Conservation (phyloP, 2,329 filamentous ascomycete genomes). For the Seiridium cupressi region DNA sequence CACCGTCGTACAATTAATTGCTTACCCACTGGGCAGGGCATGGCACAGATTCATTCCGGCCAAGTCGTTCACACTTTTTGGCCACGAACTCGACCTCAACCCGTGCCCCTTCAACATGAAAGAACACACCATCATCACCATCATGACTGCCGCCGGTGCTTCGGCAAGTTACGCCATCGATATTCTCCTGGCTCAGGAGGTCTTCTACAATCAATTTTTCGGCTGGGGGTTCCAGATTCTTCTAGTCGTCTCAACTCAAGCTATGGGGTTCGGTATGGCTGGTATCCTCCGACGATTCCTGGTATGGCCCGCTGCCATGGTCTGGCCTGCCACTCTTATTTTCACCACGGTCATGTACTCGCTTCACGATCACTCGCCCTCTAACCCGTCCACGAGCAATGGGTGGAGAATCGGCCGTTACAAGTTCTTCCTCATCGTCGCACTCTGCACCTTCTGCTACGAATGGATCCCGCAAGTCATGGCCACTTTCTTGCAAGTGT, state of each 20-base stretch:
- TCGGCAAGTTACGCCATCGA: conserved; percentile 34
- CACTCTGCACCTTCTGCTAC: conserved; percentile 51
- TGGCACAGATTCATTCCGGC: not conserved
- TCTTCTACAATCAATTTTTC: conserved; percentile 51
- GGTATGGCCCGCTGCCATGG: conserved; percentile 61
- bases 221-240: conserved; percentile 60
- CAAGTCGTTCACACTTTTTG: not conserved
- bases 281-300: conserved; percentile 59
- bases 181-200: conserved; percentile 34
- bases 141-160: conserved; percentile 39
- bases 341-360: conserved; percentile 63
- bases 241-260: conserved; percentile 58
- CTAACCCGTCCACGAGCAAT: conserved; percentile 48
- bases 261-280: conserved; percentile 63
- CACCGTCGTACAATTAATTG: conserved; percentile 61
- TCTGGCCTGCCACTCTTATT: conserved; percentile 60
- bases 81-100: conserved; percentile 27
- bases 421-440: conserved; percentile 54
- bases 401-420: conserved; percentile 61
- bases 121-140: conserved; percentile 47
- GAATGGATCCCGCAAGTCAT: conserved; percentile 64
- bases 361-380: conserved; percentile 58
- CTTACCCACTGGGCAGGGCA: conserved; percentile 43
- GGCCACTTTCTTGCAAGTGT: conserved; percentile 59
- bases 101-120: conserved; percentile 44